Conservation (phyloP, 208 protist species). For the Strigomonas culicis region DNA sequence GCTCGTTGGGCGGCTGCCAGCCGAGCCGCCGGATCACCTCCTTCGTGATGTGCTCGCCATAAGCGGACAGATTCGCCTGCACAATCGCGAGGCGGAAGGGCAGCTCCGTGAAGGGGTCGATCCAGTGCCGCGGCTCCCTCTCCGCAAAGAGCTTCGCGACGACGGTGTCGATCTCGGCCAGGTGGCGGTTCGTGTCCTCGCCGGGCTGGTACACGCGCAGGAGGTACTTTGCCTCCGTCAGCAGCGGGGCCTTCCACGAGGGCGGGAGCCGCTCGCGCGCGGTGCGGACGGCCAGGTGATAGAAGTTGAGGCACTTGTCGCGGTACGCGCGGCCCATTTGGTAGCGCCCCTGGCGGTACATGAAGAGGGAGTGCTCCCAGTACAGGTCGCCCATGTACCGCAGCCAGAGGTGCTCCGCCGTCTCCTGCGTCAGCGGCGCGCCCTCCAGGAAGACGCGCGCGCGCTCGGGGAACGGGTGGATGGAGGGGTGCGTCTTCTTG, state of each 20-base stretch:
- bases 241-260: constrained; percentile 77
- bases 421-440: constrained; percentile 85
- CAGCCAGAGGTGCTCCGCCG: constrained; percentile 88
- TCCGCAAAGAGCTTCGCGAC: constrained; percentile 66
- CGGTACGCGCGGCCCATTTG: constrained; percentile 60
- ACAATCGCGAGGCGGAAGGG: constrained; percentile 77
- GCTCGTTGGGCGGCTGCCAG: constrained; percentile 52
- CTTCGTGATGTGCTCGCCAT: constrained; percentile 71
- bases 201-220: constrained; percentile 69
- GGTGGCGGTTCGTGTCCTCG: constrained; percentile 45
- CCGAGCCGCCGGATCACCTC: constrained; percentile 39
- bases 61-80: constrained; percentile 70
- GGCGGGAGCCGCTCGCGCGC: constrained; percentile 74
- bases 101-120: constrained; percentile 75
- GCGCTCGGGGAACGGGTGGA: constrained; percentile 88
- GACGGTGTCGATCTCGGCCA: constrained; percentile 66
- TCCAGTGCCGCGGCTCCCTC: constrained; percentile 77
- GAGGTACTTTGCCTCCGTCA: constrained; percentile 84
- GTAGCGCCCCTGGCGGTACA: constrained; percentile 76
- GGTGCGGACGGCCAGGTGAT: constrained; percentile 74
- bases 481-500: constrained; percentile 89
- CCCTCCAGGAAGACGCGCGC: constrained; percentile 76
- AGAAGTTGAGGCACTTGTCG: constrained; percentile 79
- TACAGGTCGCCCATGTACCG: constrained; percentile 89
- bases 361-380: constrained; percentile 83